A percentile compares a stretch with the other conserved stretches of the same genome.
phyloP scores from a whole-genome alignment of 1,284 basidiomycete genomes.

The Puccinia novopanici region DNA sequence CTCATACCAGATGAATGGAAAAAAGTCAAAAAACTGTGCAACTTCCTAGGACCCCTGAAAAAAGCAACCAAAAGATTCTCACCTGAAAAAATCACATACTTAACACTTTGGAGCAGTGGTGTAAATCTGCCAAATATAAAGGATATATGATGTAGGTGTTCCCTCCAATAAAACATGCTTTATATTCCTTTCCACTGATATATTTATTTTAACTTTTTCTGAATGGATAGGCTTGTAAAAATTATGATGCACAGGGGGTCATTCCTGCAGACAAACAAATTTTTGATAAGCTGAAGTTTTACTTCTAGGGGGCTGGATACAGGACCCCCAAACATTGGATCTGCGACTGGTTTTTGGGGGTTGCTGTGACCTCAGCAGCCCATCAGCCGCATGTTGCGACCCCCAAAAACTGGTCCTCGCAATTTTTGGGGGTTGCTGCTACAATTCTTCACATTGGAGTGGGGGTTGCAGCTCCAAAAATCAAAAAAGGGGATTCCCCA shows the following conservation, averaged over 20 bases:
- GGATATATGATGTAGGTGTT: not conserved
- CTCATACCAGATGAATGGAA: slow-evolving; percentile 1
- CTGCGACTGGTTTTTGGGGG: no score
- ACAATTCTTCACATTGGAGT: no score
- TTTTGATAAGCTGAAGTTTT: not conserved
- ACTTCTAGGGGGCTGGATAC: no score
- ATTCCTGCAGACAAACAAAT: not conserved
- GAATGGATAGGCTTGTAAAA: not conserved
- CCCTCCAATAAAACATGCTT: not conserved
- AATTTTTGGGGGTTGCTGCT: no score
- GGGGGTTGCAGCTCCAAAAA: no score
- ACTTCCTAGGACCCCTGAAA: not conserved
- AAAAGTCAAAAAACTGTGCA: slow-evolving; percentile 2
- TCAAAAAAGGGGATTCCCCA: no score
- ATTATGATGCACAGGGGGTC: not conserved
- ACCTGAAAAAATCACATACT: not conserved
- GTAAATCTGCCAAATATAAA: not conserved
- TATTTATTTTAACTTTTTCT: not conserved
- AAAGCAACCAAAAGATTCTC: not conserved
- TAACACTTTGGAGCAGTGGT: not conserved
- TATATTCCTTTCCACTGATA: no score
- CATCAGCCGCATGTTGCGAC: no score
- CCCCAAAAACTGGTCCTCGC: no score
- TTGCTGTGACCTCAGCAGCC: no score
- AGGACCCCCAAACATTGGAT: no score